Conservation (phyloP, 176 grass and related monocot genomes). For the Puya raimondii region DNA sequence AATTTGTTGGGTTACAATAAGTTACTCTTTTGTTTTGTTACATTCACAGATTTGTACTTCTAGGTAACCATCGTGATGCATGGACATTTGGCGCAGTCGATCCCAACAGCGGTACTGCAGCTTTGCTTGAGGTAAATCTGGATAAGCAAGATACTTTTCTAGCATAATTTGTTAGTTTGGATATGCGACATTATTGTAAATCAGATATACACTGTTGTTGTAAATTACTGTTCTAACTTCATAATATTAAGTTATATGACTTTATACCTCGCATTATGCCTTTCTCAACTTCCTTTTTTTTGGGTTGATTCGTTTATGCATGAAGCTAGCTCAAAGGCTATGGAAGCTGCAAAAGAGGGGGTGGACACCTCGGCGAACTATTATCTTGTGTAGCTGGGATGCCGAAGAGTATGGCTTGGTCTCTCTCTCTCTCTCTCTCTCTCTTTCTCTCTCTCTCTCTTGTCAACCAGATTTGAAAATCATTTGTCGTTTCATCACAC, state of each 20-base stretch:
- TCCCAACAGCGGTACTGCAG: slow-evolving; percentile 78
- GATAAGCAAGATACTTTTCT: neutral
- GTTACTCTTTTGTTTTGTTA: neutral
- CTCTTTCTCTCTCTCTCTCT: neutral
- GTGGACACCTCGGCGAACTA: slow-evolving; percentile 77
- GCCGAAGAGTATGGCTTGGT: slow-evolving; percentile 80
- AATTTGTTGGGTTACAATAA: neutral
- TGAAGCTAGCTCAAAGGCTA: slow-evolving; percentile 75
- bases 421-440: slow-evolving; percentile 15
- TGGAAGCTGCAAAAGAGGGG: slow-evolving; percentile 66
- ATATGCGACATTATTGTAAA: neutral
- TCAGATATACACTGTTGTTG: neutral
- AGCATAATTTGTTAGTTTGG: neutral
- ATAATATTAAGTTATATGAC: neutral
- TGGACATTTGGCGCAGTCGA: slow-evolving; percentile 91
- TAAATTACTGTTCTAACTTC: slow-evolving; percentile 11
- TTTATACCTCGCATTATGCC: neutral
- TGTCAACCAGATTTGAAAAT: neutral
- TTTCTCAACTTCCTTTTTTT: neutral
- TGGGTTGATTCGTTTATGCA: slow-evolving; percentile 13
- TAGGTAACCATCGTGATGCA: slow-evolving; percentile 94
- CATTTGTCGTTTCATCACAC: neutral
- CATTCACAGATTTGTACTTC: slow-evolving; percentile 56
- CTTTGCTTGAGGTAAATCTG: slow-evolving; percentile 66
- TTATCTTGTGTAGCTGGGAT: slow-evolving; percentile 91